A percentile compares a stretch with the other conserved stretches of the same genome.
Evolutionary conservation across 192 early-diverging fungal genomes (phyloP).

Genomic region (Gonapodya prolifera): DNA sequence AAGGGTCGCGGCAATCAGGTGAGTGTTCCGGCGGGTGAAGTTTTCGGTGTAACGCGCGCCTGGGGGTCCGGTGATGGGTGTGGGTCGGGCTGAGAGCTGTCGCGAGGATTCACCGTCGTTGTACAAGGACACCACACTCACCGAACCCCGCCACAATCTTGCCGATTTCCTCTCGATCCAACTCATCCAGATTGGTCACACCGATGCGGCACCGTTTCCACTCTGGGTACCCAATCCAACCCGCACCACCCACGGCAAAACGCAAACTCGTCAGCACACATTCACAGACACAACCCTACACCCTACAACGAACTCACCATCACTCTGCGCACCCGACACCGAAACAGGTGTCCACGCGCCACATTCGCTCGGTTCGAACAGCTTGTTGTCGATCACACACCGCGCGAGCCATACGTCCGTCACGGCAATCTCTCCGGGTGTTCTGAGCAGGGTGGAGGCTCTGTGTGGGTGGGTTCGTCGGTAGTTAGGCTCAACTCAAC

Average conservation of each 20-base stretch:
- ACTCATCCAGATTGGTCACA: neutral
- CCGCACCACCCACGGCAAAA: too few relatives aligned
- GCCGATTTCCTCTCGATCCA: neutral
- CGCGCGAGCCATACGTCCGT: neutral
- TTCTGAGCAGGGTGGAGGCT: neutral
- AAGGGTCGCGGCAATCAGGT: neutral
- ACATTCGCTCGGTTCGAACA: neutral
- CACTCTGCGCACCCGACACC: too few relatives aligned
- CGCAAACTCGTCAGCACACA: too few relatives aligned
- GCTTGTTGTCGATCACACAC: neutral
- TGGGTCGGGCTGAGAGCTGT: too few relatives aligned
- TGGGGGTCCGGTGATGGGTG: too few relatives aligned
- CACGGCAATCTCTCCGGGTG: neutral
- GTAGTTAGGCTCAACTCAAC: neutral
- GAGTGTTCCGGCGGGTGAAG: neutral
- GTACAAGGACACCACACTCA: too few relatives aligned
- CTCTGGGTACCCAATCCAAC: too few relatives aligned
- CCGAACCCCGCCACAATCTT: neutral
- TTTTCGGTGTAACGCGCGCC: neutral
- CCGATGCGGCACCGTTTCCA: neutral
- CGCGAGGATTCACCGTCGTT: too few relatives aligned
- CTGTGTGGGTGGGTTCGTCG: neutral
- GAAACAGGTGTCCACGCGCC: neutral
- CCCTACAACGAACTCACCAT: too few relatives aligned
- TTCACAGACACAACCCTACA: too few relatives aligned